Base-by-base conservation (phyloP, 208 protist species). In the Acanthamoeba royreba region DNA sequence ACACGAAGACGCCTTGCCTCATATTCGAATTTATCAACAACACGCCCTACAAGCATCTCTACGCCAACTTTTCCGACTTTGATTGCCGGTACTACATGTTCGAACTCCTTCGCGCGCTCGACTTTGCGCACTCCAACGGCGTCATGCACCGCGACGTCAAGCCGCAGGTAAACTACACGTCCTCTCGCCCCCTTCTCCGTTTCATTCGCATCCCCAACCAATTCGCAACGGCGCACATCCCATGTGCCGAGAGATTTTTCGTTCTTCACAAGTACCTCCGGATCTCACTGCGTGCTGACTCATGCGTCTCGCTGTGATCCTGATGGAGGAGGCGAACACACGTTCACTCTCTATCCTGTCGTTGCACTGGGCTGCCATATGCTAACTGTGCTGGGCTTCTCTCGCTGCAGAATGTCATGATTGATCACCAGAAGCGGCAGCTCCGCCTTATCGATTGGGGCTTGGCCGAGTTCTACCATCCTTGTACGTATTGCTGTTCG, bases 61-160 rank as follows among this genome's bases (percentile, higher is more conserved):
- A 99, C 94, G 98, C 98, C 28, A 97, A 95, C 42, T 97, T 99
- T 17, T 98, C 95, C 31, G 98, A 99, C 94, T 98, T 98, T 45
- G 99, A 99, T 88, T 98, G 99, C 93, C 97, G 99, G 52, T 99
- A 98, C 95, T 99, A 99, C 97, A 97, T 99, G 2, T 99, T 99
- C 95, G 98, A 99, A 96, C 96, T 99, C 31, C 94, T 99, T 0
- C 63, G 53, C 13, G 97, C 98, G 22, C 96, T 99, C 25, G 96
- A 99, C 96, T 99, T 99, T 95, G 98, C 98, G 38, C 99, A 99
- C 95, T 98, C 98, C 33, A 98, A 97, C 28, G 99, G 99, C 31
- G 99, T 99, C 74, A 99, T 99, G 97, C 99, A 99, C 94, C 98
- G 99, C 53, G 99, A 99, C 92, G 99, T 99, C 58, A 99, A 99